Percentiles rank a stretch among this genome's conserved stretches.
These are phyloP conservation scores for Solanum pennellii DNA, from an alignment of 257 asterid genomes.

Conservation along the genomic window DNA sequence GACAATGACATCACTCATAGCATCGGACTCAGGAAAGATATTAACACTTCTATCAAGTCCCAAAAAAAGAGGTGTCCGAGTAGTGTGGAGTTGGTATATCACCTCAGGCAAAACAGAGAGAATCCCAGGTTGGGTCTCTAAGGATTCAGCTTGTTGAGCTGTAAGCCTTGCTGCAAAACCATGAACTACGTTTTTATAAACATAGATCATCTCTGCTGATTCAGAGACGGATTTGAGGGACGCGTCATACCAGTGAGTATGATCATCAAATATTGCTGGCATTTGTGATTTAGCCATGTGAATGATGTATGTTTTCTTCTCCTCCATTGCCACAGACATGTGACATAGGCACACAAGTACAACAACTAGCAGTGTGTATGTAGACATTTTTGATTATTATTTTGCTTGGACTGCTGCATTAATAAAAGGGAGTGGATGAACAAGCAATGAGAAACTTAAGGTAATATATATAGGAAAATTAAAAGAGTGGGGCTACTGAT, in stretches of 20 bases:
- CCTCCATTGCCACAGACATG: slow-evolving; percentile 3
- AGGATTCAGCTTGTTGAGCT: slow-evolving; percentile 29
- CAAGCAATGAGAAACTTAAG: slow-evolving; percentile 1
- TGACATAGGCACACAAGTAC: slow-evolving; percentile 13
- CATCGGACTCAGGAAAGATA: slow-evolving; percentile 42
- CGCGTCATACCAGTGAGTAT: slow-evolving; percentile 58
- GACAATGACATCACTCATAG: slow-evolving; percentile 49
- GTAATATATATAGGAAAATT: background rate
- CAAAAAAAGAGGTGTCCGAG: slow-evolving; percentile 70
- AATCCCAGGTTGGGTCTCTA: slow-evolving; percentile 47
- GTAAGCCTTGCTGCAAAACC: slow-evolving; percentile 70
- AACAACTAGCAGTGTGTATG: background rate
- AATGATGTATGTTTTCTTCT: slow-evolving; percentile 51
- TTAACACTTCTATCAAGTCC: slow-evolving; percentile 59
- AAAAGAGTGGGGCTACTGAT: background rate
- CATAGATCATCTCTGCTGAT: slow-evolving; percentile 64
- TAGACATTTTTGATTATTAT: background rate
- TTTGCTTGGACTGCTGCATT: background rate
- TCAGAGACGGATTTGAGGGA: slow-evolving; percentile 62
- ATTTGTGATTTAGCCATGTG: slow-evolving; percentile 73
- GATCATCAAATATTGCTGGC: slow-evolving; percentile 55
- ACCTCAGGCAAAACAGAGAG: slow-evolving; percentile 50
- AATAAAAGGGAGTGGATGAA: background rate
- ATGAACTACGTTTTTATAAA: slow-evolving; percentile 51
- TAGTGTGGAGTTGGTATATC: slow-evolving; percentile 75